phyloP scores from a whole-genome alignment of 352 stramenopile species.

The Pythium insidiosum region DNA sequence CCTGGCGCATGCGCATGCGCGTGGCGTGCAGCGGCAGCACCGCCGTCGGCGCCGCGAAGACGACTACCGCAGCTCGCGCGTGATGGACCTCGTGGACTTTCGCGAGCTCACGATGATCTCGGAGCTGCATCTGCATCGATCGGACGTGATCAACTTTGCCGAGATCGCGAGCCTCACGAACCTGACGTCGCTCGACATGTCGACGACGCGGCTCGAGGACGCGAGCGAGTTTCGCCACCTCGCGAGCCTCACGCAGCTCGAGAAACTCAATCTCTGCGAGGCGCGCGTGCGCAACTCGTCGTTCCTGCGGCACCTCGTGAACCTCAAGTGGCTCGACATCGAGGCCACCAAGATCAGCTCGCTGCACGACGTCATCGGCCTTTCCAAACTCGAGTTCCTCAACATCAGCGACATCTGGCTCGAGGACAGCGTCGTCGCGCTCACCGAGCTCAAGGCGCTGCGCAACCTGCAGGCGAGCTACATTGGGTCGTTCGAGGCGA shows the following conservation, averaged over 20 bases:
- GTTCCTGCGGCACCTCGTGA: constrained; percentile 4
- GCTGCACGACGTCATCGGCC: constrained; percentile 4
- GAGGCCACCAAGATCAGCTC: constrained; percentile 18
- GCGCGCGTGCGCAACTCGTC: constrained; percentile 5
- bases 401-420: constrained; percentile 15
- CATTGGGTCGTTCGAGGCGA: constrained; percentile 10
- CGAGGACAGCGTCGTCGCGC: constrained; percentile 9
- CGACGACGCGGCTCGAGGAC: constrained; percentile 32
- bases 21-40: no score
- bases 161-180: constrained; percentile 10
- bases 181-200: constrained; percentile 13
- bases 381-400: constrained; percentile 7
- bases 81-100: constrained; percentile 14
- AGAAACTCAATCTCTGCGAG: constrained; percentile 38
- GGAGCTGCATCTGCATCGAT: constrained; percentile 15
- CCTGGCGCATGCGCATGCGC: no score
- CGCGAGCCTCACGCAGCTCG: constrained; percentile 26
- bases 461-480: constrained; percentile 13
- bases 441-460: constrained; percentile 7
- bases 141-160: constrained; percentile 8
- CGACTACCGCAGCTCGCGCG: constrained; percentile 1
- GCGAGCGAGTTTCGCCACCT: constrained; percentile 38
- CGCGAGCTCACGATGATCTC: constrained; percentile 7
- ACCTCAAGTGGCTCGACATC: constrained; percentile 15
- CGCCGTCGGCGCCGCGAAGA: constrained; percentile 9